A percentile compares a stretch with the other conserved stretches of the same genome.
These are phyloP conservation scores for Gamsiella multidivaricata DNA, from an alignment of 192 early-diverging fungal genomes.

Conservation along the genomic window DNA sequence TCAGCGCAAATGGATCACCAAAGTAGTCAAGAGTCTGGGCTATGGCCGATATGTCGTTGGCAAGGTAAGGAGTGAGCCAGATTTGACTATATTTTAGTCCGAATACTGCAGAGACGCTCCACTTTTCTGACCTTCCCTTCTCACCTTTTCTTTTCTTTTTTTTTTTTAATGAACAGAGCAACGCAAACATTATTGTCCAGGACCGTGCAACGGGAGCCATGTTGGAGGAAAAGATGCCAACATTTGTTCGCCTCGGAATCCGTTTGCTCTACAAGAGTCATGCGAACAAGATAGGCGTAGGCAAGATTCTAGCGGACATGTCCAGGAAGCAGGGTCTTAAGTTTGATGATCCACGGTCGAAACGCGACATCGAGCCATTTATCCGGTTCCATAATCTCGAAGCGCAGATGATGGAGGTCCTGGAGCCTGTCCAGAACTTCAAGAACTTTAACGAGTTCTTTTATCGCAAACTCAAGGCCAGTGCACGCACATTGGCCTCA, in stretches of 20 bases:
- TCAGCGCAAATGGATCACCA: slow-evolving; percentile 75
- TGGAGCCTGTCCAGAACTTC: slow-evolving; percentile 74
- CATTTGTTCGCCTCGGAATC: slow-evolving; percentile 82
- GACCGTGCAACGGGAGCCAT: slow-evolving; percentile 75
- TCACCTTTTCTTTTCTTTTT: not conserved
- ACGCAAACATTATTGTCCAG: slow-evolving; percentile 83
- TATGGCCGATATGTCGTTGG: slow-evolving; percentile 71
- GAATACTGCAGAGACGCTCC: not conserved
- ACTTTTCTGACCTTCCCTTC: too few relatives aligned
- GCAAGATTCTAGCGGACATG: slow-evolving; percentile 63
- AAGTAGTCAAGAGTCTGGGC: slow-evolving; percentile 72
- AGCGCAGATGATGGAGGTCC: slow-evolving; percentile 67
- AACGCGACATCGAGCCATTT: slow-evolving; percentile 75
- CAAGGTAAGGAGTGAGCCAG: slow-evolving; percentile 28
- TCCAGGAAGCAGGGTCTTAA: slow-evolving; percentile 76
- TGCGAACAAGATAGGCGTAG: slow-evolving; percentile 53
- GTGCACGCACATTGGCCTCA: slow-evolving; percentile 58
- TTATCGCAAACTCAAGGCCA: slow-evolving; percentile 81
- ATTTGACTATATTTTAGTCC: too few relatives aligned
- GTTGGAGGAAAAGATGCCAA: slow-evolving; percentile 81
- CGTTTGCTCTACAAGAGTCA: slow-evolving; percentile 80
- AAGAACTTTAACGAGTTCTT: slow-evolving; percentile 90
- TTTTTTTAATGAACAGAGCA: slow-evolving; percentile 49
- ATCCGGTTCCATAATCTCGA: slow-evolving; percentile 77
- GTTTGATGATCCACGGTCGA: slow-evolving; percentile 73